Percentiles rank a stretch among this genome's conserved stretches.
These are phyloP conservation scores for Chenopodium berlandieri DNA, from an alignment of 148 eudicot genomes.

Conservation along the genomic window DNA sequence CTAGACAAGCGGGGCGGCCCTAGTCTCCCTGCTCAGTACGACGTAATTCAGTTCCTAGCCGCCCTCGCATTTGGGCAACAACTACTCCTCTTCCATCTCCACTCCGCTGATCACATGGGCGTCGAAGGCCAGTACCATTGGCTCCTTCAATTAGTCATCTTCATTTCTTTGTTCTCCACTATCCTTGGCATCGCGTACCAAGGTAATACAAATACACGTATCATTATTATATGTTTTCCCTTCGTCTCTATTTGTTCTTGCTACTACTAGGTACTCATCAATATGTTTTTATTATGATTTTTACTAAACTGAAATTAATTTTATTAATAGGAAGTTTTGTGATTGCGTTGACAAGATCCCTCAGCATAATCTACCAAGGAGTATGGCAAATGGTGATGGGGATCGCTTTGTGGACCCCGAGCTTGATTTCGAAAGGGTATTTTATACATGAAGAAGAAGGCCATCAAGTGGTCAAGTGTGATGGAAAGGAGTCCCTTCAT, in stretches of 20 bases:
- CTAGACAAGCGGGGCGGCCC: slow-evolving; percentile 32
- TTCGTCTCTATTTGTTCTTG: no score
- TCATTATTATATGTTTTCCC: no score
- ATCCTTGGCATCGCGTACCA: slow-evolving; percentile 42
- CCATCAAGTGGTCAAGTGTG: slow-evolving; percentile 58
- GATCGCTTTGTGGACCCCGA: slow-evolving; percentile 72
- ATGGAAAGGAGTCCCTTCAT: no score
- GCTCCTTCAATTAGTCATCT: slow-evolving; percentile 61
- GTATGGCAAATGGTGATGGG: slow-evolving; percentile 81
- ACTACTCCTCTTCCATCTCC: slow-evolving; percentile 70
- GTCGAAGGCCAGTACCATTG: slow-evolving; percentile 84
- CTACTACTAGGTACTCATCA: no score
- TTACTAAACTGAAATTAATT: background rate
- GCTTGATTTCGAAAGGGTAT: slow-evolving; percentile 62
- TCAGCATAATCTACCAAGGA: slow-evolving; percentile 65
- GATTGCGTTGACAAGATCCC: slow-evolving; percentile 50
- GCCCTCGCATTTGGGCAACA: slow-evolving; percentile 62
- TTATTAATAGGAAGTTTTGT: slow-evolving; percentile 34
- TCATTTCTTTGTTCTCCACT: slow-evolving; percentile 44
- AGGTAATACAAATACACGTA: background rate
- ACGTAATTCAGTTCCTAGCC: slow-evolving; percentile 44
- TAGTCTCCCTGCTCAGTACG: slow-evolving; percentile 27
- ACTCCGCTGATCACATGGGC: slow-evolving; percentile 81
- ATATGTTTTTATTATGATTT: no score
- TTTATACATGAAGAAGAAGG: slow-evolving; percentile 60